These are phyloP conservation scores for Collybiopsis luxurians DNA, from an alignment of 768 basidiomycete genomes.

Conservation along the genomic window DNA sequence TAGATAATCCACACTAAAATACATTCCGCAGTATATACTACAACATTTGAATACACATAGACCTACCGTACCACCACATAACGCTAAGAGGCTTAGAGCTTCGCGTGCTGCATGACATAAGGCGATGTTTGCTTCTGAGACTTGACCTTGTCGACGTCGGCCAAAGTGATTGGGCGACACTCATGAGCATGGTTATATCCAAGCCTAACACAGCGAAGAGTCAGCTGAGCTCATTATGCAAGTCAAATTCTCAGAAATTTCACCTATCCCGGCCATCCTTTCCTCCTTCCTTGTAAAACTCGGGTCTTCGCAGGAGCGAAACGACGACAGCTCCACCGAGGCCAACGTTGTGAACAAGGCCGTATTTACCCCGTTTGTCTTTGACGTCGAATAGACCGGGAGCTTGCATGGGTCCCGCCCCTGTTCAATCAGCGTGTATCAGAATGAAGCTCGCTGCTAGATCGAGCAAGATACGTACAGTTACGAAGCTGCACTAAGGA, in stretches of 20 bases:
- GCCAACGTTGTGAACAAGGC: constrained; percentile 81
- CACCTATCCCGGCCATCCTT: constrained; percentile 66
- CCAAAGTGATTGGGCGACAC: constrained; percentile 56
- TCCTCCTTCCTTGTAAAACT: constrained; percentile 69
- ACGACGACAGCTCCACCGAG: constrained; percentile 80
- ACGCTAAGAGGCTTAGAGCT: too few relatives aligned
- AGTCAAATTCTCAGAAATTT: constrained; percentile 7
- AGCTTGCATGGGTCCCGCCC: constrained; percentile 85
- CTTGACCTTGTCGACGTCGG: constrained; percentile 76
- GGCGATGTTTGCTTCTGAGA: constrained; percentile 54
- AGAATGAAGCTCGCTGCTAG: too few relatives aligned
- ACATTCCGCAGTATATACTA: too few relatives aligned
- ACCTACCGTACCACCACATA: too few relatives aligned
- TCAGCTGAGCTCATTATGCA: not conserved
- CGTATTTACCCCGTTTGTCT: constrained; percentile 74
- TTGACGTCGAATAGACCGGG: constrained; percentile 59
- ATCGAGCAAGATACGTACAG: constrained; percentile 37
- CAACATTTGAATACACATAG: too few relatives aligned
- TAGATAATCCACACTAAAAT: too few relatives aligned
- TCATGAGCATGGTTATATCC: constrained; percentile 82
- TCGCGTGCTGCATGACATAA: constrained; percentile 46
- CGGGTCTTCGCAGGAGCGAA: constrained; percentile 71
- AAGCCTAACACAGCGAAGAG: constrained; percentile 39
- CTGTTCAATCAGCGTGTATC: constrained; percentile 32
- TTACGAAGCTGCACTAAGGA: constrained; percentile 68